phyloP scores from a whole-genome alignment of 192 early-diverging fungal genomes.

The Borealophlyctis nickersoniae region DNA sequence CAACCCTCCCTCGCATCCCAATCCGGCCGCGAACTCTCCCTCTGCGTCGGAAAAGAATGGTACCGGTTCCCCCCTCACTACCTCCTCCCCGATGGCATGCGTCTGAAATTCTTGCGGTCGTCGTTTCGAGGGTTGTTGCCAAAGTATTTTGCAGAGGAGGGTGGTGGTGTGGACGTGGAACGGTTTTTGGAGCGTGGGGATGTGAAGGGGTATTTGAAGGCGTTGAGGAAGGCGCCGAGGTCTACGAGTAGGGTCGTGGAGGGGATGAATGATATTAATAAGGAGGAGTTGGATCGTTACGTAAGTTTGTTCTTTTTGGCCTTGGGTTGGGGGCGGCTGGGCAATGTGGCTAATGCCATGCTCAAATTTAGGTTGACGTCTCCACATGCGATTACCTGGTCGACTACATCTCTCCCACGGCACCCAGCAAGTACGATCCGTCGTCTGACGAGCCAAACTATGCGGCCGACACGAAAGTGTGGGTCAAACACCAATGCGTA shows the following conservation, averaged over 20 bases:
- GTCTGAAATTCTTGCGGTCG: conserved; percentile 67
- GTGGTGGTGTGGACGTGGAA: neutral
- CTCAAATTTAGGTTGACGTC: conserved; percentile 37
- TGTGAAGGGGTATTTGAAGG: neutral
- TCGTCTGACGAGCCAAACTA: conserved; percentile 47
- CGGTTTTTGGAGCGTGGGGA: neutral
- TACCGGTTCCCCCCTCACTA: conserved; percentile 91
- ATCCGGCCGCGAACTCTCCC: conserved; percentile 24
- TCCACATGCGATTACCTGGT: conserved; percentile 64
- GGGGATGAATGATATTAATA: conserved; percentile 68
- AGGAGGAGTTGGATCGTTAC: conserved; percentile 58
- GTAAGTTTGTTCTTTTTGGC: conserved; percentile 31
- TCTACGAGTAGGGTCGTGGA: conserved; percentile 31
- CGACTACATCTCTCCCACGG: conserved; percentile 43
- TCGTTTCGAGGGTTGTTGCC: conserved; percentile 81
- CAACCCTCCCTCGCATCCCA: conserved; percentile 12
- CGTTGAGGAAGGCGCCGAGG: conserved; percentile 22
- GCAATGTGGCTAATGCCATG: too few species aligned
- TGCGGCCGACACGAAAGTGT: conserved; percentile 48
- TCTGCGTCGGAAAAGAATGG: conserved; percentile 96
- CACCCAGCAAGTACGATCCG: conserved; percentile 6
- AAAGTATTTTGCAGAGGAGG: conserved; percentile 63
- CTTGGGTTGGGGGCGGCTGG: neutral
- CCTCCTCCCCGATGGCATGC: conserved; percentile 72
- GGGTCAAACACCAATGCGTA: conserved; percentile 58